phyloP scores from a whole-genome alignment of 495 filamentous ascomycete genomes.

The Massariosphaeria phaeospora region DNA sequence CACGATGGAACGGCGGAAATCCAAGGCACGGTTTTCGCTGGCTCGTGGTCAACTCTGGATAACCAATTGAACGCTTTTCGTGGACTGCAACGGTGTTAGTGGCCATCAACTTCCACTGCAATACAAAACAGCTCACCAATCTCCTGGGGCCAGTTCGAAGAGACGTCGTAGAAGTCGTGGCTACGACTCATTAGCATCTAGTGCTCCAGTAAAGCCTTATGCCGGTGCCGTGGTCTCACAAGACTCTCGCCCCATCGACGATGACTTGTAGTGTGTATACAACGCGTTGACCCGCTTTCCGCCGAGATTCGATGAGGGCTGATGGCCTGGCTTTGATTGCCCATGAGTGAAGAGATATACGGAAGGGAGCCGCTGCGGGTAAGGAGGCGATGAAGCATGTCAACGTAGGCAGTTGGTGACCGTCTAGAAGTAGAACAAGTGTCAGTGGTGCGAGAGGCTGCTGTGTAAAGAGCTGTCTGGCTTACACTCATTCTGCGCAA shows the following conservation, averaged over 20 bases:
- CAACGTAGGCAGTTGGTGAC: slow-evolving; percentile 59
- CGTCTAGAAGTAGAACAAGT: slow-evolving; percentile 22
- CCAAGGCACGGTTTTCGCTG: slow-evolving; percentile 43
- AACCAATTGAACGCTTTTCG: slow-evolving; percentile 6
- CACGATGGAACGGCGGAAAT: slow-evolving; percentile 70
- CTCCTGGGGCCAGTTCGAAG: slow-evolving; percentile 30
- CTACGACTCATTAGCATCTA: slow-evolving; percentile 9
- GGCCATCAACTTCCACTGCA: neutral
- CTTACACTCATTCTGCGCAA: slow-evolving; percentile 61
- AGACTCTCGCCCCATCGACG: slow-evolving; percentile 62
- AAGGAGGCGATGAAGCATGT: slow-evolving; percentile 73
- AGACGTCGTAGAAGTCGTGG: slow-evolving; percentile 21
- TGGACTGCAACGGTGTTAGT: slow-evolving; percentile 15
- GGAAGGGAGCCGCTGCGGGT: slow-evolving; percentile 55
- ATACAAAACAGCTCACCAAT: slow-evolving; percentile 18
- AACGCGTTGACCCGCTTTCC: slow-evolving; percentile 37
- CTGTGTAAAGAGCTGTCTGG: neutral
- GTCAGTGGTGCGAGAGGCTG: neutral
- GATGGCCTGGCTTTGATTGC: slow-evolving; percentile 47
- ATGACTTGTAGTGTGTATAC: slow-evolving; percentile 66
- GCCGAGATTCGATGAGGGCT: slow-evolving; percentile 21
- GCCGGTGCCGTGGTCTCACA: slow-evolving; percentile 45
- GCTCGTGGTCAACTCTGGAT: slow-evolving; percentile 7
- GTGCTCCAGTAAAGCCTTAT: neutral
- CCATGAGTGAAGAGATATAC: slow-evolving; percentile 80